Conservation (phyloP, 345 rosid species). For the Melastoma malabathricum region DNA sequence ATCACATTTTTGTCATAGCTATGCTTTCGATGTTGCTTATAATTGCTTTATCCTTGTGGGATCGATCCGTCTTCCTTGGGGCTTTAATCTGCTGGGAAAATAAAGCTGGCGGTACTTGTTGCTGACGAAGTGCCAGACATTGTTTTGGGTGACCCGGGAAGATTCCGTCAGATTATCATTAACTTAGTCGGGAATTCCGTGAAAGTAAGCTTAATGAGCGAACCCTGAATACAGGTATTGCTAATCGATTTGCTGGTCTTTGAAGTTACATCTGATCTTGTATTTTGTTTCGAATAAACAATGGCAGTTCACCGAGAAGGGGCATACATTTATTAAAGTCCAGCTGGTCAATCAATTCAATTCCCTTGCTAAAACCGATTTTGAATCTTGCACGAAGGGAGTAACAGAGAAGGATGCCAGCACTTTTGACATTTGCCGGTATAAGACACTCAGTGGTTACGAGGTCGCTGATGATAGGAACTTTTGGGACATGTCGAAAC, state of each 20-base stretch:
- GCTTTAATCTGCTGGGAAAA: constrained; percentile 13
- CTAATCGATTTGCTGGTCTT: background rate
- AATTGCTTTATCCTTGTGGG: background rate
- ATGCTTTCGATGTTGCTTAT: background rate
- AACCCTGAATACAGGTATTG: background rate
- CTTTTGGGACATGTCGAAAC: constrained; percentile 75
- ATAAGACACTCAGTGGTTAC: constrained; percentile 71
- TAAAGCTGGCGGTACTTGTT: constrained; percentile 84
- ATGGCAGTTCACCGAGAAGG: constrained; percentile 84
- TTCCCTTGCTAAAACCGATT: constrained; percentile 21
- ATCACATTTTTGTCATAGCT: background rate
- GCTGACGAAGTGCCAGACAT: constrained; percentile 82
- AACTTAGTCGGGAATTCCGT: constrained; percentile 97
- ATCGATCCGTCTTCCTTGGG: constrained; percentile 4
- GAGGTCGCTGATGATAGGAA: constrained; percentile 85
- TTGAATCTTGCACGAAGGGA: constrained; percentile 32
- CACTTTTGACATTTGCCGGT: constrained; percentile 16
- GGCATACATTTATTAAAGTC: constrained; percentile 86
- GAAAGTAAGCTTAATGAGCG: constrained; percentile 39
- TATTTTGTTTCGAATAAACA: constrained; percentile 4
- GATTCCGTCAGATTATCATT: constrained; percentile 89
- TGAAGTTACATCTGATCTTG: background rate
- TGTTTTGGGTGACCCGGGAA: constrained; percentile 84
- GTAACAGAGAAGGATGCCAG: constrained; percentile 28
- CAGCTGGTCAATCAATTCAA: constrained; percentile 53